Conservation (phyloP, 2,329 filamentous ascomycete genomes). For the Monilinia laxa region DNA sequence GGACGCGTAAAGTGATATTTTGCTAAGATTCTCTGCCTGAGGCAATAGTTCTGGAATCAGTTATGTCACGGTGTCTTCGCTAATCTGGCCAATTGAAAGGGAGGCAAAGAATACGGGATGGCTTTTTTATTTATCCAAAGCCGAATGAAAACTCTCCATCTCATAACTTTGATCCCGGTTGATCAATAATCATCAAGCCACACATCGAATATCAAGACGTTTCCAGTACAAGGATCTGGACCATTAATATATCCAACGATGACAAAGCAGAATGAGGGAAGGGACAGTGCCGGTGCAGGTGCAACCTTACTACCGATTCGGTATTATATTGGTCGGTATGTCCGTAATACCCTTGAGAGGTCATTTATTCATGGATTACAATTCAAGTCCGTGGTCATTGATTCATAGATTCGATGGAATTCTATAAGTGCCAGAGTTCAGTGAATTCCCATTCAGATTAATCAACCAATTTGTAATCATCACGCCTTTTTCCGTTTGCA, state of each 20-base stretch:
- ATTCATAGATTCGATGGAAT: neutral
- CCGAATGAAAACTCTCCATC: no score
- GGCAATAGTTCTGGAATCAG: neutral
- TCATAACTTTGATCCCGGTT: no score
- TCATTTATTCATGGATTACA: no score
- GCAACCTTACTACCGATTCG: neutral
- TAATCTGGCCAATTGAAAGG: no score
- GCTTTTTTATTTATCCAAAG: neutral
- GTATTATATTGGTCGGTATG: neutral
- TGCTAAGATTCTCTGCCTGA: neutral
- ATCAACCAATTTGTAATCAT: neutral
- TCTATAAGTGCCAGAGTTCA: neutral
- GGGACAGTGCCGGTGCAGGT: no score
- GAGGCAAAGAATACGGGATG: no score
- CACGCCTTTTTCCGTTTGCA: neutral
- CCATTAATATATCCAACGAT: neutral
- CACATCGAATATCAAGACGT: neutral
- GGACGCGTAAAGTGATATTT: slow-evolving; percentile 21
- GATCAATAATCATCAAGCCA: no score
- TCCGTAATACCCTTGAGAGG: no score
- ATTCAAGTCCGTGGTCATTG: neutral
- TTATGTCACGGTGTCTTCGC: no score
- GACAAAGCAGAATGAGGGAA: neutral
- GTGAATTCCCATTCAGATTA: neutral
- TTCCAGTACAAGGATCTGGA: neutral